Evolutionary conservation across 2,329 filamentous ascomycete genomes (phyloP).

Genomic region (Furcasterigmium sp.): DNA sequence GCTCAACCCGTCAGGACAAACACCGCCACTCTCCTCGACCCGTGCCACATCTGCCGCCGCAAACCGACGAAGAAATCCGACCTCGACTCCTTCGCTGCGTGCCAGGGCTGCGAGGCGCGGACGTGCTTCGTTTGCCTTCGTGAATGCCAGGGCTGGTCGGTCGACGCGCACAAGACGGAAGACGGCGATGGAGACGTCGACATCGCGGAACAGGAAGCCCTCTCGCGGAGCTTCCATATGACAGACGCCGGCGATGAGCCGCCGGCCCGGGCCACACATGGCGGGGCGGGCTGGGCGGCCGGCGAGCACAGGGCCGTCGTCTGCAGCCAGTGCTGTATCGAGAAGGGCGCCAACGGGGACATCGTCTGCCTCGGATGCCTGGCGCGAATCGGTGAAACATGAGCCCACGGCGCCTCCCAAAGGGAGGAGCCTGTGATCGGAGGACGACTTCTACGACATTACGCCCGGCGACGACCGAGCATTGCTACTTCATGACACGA

Average conservation of each 20-base stretch:
- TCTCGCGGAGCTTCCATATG: slow-evolving; percentile 45
- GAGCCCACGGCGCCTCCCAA: too few relatives aligned
- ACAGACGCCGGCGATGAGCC: slow-evolving; percentile 35
- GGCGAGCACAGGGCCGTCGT: slow-evolving; percentile 46
- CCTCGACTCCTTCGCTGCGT: slow-evolving; percentile 61
- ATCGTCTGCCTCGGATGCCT: slow-evolving; percentile 63
- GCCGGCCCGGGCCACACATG: slow-evolving; percentile 5
- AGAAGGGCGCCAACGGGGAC: slow-evolving; percentile 58
- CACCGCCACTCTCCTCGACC: slow-evolving; percentile 30
- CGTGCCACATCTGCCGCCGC: slow-evolving; percentile 65
- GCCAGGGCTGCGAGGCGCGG: slow-evolving; percentile 54
- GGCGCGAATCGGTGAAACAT: slow-evolving; percentile 20
- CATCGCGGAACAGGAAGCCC: slow-evolving; percentile 26
- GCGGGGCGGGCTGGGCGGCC: slow-evolving; percentile 27
- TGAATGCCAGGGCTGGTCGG: slow-evolving; percentile 49
- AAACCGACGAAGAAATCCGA: slow-evolving; percentile 60
- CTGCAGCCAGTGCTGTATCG: slow-evolving; percentile 65
- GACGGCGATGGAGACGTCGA: slow-evolving; percentile 11
- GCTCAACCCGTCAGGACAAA: slow-evolving; percentile 8
- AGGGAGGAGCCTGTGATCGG: neutral
- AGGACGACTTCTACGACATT: too few relatives aligned
- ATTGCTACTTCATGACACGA: too few relatives aligned
- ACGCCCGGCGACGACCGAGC: too few relatives aligned
- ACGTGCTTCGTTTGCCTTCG: slow-evolving; percentile 67
- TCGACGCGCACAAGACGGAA: slow-evolving; percentile 11